Evolutionary conservation across 1,139 yeast genomes (phyloP).

Genomic region (Hyphopichia fennica): DNA sequence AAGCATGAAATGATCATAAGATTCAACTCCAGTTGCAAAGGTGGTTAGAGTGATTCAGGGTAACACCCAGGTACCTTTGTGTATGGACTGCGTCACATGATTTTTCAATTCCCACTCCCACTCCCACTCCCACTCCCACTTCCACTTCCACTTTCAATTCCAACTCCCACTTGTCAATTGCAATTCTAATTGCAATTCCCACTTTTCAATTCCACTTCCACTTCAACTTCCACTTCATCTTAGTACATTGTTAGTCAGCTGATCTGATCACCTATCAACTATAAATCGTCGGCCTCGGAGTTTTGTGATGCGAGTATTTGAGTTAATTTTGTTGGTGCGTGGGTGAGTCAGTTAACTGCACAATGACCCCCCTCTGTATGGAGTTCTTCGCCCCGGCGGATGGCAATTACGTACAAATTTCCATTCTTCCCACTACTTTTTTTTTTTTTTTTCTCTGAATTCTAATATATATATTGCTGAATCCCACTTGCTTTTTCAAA

Average conservation of each 20-base stretch:
- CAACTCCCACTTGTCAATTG: too few species aligned
- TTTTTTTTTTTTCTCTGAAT: not conserved
- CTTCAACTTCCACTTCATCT: too few species aligned
- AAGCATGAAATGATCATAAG: too few species aligned
- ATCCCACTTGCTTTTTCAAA: not conserved
- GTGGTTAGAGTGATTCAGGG: too few species aligned
- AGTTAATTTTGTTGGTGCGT: not conserved
- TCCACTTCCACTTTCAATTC: not conserved
- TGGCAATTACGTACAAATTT: not conserved
- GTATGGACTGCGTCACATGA: too few species aligned
- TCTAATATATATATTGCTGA: not conserved
- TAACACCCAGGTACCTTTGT: too few species aligned
- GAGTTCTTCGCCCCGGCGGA: conserved; percentile 6
- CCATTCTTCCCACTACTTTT: not conserved
- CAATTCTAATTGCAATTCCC: too few species aligned
- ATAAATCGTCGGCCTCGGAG: conserved; percentile 3
- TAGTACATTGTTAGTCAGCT: not conserved
- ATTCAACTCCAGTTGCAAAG: too few species aligned
- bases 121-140: too few species aligned
- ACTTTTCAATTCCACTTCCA: too few species aligned
- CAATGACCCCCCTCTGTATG: conserved; percentile 1
- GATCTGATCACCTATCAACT: too few species aligned
- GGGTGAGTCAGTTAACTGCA: not conserved
- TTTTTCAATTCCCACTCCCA: too few species aligned
- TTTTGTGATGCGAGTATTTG: not conserved